Percentiles rank a stretch among this genome's conserved stretches.
These are phyloP conservation scores for Phytophthora cryptogea DNA, from an alignment of 352 stramenopile genomes.

Conservation along the genomic window DNA sequence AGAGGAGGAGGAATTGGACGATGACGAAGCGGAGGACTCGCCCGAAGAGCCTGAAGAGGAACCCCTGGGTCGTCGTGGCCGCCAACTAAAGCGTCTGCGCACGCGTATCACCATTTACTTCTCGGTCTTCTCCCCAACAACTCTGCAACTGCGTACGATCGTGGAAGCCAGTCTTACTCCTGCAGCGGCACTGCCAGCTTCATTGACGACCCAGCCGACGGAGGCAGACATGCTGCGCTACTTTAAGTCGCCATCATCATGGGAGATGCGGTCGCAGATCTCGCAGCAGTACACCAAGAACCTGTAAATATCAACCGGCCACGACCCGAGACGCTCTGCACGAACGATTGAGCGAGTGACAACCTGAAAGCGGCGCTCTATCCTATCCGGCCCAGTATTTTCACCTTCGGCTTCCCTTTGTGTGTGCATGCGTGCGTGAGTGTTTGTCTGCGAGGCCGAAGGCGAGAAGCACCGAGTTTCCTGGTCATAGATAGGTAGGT, in stretches of 20 bases:
- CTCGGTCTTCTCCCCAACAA: slow-evolving; percentile 48
- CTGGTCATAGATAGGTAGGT: slow-evolving; percentile 34
- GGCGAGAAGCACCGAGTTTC: background rate
- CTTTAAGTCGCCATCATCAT: slow-evolving; percentile 72
- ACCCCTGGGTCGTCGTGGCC: slow-evolving; percentile 31
- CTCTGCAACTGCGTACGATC: slow-evolving; percentile 62
- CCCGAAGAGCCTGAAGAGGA: slow-evolving; percentile 59
- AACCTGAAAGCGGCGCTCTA: slow-evolving; percentile 8
- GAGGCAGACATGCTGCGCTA: slow-evolving; percentile 72
- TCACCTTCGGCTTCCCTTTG: slow-evolving; percentile 20
- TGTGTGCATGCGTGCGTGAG: slow-evolving; percentile 25
- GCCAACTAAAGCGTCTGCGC: slow-evolving; percentile 38
- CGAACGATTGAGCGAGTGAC: background rate
- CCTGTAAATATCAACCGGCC: slow-evolving; percentile 27
- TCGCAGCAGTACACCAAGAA: slow-evolving; percentile 65
- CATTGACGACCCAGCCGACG: slow-evolving; percentile 36
- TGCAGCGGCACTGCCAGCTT: slow-evolving; percentile 18
- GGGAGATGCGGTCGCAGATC: slow-evolving; percentile 69
- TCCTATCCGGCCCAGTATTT: slow-evolving; percentile 12
- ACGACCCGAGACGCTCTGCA: background rate
- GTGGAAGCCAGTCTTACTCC: slow-evolving; percentile 66
- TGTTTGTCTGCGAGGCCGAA: slow-evolving; percentile 17
- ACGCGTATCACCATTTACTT: slow-evolving; percentile 74
- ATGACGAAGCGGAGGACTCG: slow-evolving; percentile 39
- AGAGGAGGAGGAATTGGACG: slow-evolving; percentile 46